These are phyloP conservation scores for Lonicera japonica DNA, from an alignment of 129 eudicot species.

Conservation along the genomic window DNA sequence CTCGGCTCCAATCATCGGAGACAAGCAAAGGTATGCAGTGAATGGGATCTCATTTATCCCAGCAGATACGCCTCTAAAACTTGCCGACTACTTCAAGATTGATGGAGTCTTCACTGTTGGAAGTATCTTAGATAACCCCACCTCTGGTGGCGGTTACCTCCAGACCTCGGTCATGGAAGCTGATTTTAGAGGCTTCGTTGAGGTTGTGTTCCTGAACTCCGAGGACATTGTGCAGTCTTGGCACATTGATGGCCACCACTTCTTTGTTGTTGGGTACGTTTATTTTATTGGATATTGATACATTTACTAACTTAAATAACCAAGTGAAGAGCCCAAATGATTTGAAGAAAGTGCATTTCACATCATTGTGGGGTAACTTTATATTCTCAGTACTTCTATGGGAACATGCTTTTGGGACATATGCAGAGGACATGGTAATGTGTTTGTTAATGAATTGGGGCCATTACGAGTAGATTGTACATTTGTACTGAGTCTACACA, in stretches of 20 bases:
- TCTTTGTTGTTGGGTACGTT: conserved; percentile 73
- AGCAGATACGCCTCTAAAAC: conserved; percentile 66
- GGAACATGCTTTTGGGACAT: too few species aligned
- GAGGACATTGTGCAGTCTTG: conserved; percentile 62
- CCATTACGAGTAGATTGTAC: too few species aligned
- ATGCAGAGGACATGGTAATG: too few species aligned
- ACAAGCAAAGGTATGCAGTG: conserved; percentile 62
- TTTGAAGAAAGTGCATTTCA: too few species aligned
- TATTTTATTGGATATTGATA: too few species aligned
- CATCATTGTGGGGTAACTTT: too few species aligned
- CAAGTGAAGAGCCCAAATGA: too few species aligned
- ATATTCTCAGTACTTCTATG: too few species aligned
- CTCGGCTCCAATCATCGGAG: conserved; percentile 61
- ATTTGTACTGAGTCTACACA: too few species aligned
- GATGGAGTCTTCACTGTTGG: conserved; percentile 55
- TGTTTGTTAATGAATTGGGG: too few species aligned
- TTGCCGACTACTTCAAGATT: conserved; percentile 68
- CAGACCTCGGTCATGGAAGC: conserved; percentile 74
- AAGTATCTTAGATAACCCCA: conserved; percentile 46
- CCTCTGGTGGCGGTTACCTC: conserved; percentile 50
- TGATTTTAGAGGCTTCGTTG: conserved; percentile 52
- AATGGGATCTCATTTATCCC: conserved; percentile 61
- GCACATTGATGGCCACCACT: conserved; percentile 73
- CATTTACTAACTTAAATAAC: too few species aligned
- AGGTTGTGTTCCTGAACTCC: conserved; percentile 58